Percentiles rank a stretch among this genome's conserved stretches.
Evolutionary conservation across 208 protist genomes (phyloP).

Genomic region (Willaertia magna): DNA sequence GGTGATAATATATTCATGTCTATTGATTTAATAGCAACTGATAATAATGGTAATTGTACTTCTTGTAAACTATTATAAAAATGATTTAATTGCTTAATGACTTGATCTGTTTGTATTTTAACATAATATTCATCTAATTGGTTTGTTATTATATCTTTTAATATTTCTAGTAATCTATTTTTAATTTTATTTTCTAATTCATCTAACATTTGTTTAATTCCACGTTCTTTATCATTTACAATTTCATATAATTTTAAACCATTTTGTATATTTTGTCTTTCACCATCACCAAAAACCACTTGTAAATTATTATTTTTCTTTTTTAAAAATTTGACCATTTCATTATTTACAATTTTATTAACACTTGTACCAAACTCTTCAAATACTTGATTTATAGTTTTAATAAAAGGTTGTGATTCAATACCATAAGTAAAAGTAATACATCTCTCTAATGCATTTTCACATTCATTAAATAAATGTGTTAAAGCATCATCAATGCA

Average conservation of each 20-base stretch:
- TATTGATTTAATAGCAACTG: not conserved
- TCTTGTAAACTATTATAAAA: not conserved
- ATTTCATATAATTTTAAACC: not conserved
- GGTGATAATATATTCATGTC: not conserved
- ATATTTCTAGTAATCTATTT: not conserved
- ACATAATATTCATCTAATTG: not conserved
- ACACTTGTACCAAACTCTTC: not conserved
- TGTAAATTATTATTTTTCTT: no score
- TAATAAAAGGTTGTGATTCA: not conserved
- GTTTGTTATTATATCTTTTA: not conserved
- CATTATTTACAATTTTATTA: not conserved
- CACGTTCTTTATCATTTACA: not conserved
- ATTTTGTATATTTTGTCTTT: not conserved
- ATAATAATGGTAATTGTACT: not conserved
- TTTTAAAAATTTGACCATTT: not conserved
- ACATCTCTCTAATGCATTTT: not conserved
- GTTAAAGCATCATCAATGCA: not conserved
- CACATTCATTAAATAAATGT: not conserved
- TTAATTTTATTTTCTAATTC: not conserved
- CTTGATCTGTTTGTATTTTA: not conserved
- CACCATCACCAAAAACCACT: not conserved
- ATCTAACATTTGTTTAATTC: not conserved
- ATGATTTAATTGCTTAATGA: not conserved
- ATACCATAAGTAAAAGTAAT: not conserved
- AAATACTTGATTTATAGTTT: not conserved